Base-by-base conservation (phyloP, 2,329 filamentous ascomycete genomes). In the Neopestalotiopsis rosae region DNA sequence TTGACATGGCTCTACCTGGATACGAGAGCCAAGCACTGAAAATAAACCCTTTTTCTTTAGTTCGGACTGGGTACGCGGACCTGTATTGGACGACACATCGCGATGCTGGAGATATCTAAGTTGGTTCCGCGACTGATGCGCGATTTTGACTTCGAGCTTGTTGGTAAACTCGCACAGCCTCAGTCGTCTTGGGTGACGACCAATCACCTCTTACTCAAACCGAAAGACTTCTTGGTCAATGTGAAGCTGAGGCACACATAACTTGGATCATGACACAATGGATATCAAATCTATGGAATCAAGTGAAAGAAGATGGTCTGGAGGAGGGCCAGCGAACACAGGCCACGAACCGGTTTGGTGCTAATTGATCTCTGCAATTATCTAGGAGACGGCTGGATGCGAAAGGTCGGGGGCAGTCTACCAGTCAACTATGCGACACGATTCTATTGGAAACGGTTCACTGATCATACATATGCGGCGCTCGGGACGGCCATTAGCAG, bases 61-160 rank as follows among this genome's bases (percentile, higher is more conserved):
- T 84, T 84, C 70, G 82, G 82, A 0, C 72, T 80, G 45, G 82
- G 83, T 1, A 79, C 80, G 1, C 73, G 83, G 12, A 82, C 79
- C 0, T 85, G 83, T 67, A 71, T 85, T 6, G 84, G 84, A 0
- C 80, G 81, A 61, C 80, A 86, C 66, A 79, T 85, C n/a, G 80
- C 81, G 1, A 73, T 81, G 12, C 71, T 85, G 65, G 83, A 85
- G 72, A 81, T 85, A 65, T 76, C 74, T 4, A 85, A 84, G 70
- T 66, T 84, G 20, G 75, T 85, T 2, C 83, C 83, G 1, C 73
- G 78, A 20, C 69, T 82, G 1, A 63, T 81, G 10, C 74, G 73
- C 7, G 74, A 77, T 6, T 81, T 81, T 64, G 75, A 80, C n/a
- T 78, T 82, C 49, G 71, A 77, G 56, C 71, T 80, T 4, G 30